Percentiles rank a stretch among this genome's conserved stretches.
These are phyloP conservation scores for Starmerella geochares DNA, from an alignment of 805 yeast genomes.

Conservation along the genomic window DNA sequence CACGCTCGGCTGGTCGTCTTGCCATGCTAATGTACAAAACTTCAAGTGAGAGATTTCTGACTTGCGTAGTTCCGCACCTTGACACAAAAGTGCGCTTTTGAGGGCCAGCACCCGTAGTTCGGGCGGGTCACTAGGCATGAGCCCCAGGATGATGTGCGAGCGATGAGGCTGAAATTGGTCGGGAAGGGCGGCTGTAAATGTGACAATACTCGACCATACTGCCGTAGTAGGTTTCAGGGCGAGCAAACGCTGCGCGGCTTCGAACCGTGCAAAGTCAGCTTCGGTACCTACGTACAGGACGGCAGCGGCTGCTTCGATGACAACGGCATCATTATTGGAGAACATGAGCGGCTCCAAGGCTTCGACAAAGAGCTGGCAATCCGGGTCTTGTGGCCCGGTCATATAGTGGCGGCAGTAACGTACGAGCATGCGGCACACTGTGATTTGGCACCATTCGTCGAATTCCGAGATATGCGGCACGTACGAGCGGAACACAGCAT, in stretches of 20 bases:
- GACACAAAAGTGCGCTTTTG: constrained; percentile 26
- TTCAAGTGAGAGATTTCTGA: constrained; percentile 45
- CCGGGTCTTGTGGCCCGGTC: constrained; percentile 47
- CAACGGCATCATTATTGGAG: constrained; percentile 49
- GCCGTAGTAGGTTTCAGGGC: constrained; percentile 35
- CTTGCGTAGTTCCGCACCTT: constrained; percentile 32
- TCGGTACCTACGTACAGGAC: constrained; percentile 51
- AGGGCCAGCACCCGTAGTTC: constrained; percentile 46
- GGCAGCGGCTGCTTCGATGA: constrained; percentile 51
- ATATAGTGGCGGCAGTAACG: constrained; percentile 56
- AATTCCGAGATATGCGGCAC: constrained; percentile 42
- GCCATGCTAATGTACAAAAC: constrained; percentile 14
- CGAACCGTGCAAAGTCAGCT: constrained; percentile 38
- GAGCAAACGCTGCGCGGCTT: constrained; percentile 43
- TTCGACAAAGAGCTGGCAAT: constrained; percentile 45
- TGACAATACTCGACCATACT: constrained; percentile 42
- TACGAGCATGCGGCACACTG: constrained; percentile 50
- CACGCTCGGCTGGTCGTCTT: constrained; percentile 8
- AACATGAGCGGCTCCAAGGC: constrained; percentile 40
- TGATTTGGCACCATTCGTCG: constrained; percentile 64
- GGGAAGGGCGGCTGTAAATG: constrained; percentile 31
- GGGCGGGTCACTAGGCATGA: constrained; percentile 46
- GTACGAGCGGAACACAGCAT: constrained; percentile 54
- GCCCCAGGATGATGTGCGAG: constrained; percentile 35
- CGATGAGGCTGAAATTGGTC: constrained; percentile 31